phyloP scores from a whole-genome alignment of 352 stramenopile species.

The Phytopythium mirpurense region DNA sequence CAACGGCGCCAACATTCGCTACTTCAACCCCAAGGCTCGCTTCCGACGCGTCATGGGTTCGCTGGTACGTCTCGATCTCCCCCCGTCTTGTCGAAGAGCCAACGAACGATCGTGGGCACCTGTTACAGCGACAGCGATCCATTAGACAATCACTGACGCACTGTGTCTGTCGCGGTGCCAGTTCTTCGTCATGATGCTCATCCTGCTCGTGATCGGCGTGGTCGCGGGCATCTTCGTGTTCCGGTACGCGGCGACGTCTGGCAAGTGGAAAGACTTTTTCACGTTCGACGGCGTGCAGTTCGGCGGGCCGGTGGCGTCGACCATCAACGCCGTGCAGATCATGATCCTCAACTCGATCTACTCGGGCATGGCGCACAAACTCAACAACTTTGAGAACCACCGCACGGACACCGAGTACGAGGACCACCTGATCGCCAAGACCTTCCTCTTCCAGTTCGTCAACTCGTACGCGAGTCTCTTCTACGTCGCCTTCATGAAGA shows the following conservation, averaged over 20 bases:
- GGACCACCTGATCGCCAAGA: conserved; percentile 86
- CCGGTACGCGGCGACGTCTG: conserved; percentile 47
- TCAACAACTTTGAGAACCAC: conserved; percentile 93
- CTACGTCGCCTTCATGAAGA: conserved; percentile 86
- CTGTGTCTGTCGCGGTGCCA: conserved; percentile 8
- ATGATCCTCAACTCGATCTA: conserved; percentile 81
- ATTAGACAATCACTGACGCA: too few relatives aligned
- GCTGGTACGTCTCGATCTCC: conserved; percentile 31
- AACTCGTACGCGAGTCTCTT: conserved; percentile 82
- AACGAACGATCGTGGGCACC: too few relatives aligned
- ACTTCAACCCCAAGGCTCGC: conserved; percentile 63
- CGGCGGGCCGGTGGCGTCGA: conserved; percentile 48
- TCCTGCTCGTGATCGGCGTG: conserved; percentile 59
- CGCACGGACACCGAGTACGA: conserved; percentile 95
- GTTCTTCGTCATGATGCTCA: conserved; percentile 70
- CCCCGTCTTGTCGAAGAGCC: too few relatives aligned
- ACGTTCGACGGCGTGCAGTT: conserved; percentile 43
- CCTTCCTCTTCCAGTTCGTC: conserved; percentile 81
- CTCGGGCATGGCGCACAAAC: conserved; percentile 43
- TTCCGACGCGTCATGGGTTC: conserved; percentile 69
- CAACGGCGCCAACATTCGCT: conserved; percentile 67
- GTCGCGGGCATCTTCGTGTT: conserved; percentile 75
- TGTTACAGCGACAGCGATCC: too few relatives aligned
- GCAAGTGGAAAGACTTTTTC: conserved; percentile 52
- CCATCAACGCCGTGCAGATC: conserved; percentile 78